A percentile compares a stretch with the other conserved stretches of the same genome.
Conservation (phyloP, 129 eudicot genomes). For the Ambrosia artemisiifolia region DNA sequence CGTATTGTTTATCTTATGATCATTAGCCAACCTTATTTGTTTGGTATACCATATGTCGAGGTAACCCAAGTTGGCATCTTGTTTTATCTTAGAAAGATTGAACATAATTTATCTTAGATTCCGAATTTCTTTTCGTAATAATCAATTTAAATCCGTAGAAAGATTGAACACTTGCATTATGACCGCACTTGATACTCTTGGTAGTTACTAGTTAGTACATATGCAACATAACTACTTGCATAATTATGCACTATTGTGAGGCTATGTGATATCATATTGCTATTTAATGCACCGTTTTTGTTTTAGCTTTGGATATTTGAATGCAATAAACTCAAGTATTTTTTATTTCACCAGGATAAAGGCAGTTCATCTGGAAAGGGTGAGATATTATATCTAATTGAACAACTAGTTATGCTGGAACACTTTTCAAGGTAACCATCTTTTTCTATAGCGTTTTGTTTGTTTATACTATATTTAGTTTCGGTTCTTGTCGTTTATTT, state of each 20-base stretch:
- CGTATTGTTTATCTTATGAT: background rate
- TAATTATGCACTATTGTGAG: background rate
- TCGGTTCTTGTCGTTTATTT: background rate
- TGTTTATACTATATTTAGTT: background rate
- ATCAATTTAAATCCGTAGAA: background rate
- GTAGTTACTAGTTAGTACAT: too few relatives aligned
- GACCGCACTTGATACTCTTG: background rate
- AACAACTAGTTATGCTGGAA: constrained; percentile 39
- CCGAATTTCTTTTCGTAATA: background rate
- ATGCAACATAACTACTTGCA: too few relatives aligned
- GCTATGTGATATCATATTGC: background rate
- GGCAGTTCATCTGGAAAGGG: constrained; percentile 36
- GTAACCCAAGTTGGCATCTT: background rate
- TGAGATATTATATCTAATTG: constrained; percentile 37
- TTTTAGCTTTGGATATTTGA: constrained; percentile 2
- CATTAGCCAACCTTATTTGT: background rate
- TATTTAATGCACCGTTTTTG: constrained; percentile 7
- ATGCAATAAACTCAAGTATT: constrained; percentile 11
- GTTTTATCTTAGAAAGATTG: too few relatives aligned
- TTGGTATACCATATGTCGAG: background rate
- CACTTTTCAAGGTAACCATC: constrained; percentile 29
- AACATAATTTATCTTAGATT: background rate
- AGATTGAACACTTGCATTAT: background rate
- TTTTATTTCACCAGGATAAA: constrained; percentile 17
- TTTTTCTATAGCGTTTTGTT: constrained; percentile 13